phyloP scores from a whole-genome alignment of 2,329 filamentous ascomycete genomes.

The Fusarium phyllophilum region DNA sequence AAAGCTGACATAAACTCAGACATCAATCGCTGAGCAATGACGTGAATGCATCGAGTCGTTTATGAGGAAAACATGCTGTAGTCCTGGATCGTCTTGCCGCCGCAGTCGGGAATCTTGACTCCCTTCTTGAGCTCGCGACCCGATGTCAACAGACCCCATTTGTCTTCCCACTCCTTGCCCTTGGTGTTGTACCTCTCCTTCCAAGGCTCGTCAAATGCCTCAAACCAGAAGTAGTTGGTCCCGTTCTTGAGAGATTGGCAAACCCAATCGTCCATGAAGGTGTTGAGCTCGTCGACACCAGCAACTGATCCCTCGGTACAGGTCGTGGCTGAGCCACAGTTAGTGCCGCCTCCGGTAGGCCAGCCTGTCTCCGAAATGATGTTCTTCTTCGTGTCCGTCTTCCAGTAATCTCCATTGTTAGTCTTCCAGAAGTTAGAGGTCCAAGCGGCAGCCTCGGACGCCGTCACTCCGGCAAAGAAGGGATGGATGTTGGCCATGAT shows the following conservation, averaged over 20 bases:
- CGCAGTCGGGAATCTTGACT: conserved; percentile 87
- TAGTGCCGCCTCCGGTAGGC: conserved; percentile 83
- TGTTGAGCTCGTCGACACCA: conserved; percentile 82
- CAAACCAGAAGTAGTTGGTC: conserved; percentile 97
- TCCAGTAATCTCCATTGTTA: conserved; percentile 73
- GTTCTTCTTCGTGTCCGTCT: conserved; percentile 71
- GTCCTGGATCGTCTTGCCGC: conserved; percentile 70
- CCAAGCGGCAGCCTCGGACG: conserved; percentile 77
- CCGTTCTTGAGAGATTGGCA: conserved; percentile 82
- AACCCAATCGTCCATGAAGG: conserved; percentile 87
- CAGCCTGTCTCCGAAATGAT: conserved; percentile 93
- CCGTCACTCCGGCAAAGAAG: conserved; percentile 86
- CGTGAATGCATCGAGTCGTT: background rate
- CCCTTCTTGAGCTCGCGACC: conserved; percentile 85
- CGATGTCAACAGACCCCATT: conserved; percentile 92
- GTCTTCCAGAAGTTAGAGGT: conserved; percentile 83
- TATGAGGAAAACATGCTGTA: conserved; percentile 23
- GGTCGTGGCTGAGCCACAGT: conserved; percentile 69
- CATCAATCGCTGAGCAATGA: conserved; percentile 6
- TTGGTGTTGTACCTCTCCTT: conserved; percentile 78
- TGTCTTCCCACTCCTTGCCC: conserved; percentile 86
- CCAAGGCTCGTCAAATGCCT: conserved; percentile 97
- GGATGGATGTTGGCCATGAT: conserved; percentile 98
- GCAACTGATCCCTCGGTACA: conserved; percentile 79
- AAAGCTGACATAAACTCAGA: conserved; percentile 3